Evolutionary conservation across 2,329 filamentous ascomycete species (phyloP), one percentile per base, ranked within the genome.

Genomic region (Exserohilum rostratum): DNA sequence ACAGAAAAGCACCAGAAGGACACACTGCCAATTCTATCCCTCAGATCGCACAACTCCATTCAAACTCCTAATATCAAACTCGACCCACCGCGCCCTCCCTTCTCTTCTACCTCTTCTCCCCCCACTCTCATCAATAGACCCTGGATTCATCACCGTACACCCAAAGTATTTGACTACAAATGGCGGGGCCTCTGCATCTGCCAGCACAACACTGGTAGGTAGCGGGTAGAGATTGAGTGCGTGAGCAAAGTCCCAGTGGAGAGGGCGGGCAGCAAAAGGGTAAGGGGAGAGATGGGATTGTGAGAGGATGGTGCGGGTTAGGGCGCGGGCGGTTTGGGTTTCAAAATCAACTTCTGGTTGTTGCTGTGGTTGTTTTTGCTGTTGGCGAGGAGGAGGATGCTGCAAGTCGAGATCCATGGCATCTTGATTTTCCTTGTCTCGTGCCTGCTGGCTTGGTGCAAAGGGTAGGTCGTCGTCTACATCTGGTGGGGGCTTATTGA

Each of bases 101-200:
- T 87, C 86, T 60, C 86, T 84, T 48, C 87, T 82, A 0, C 87
- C 88, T 0, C 85, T 80, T 0, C 90, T 79, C 0, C 90, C 87
- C 20, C 72, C 73, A 46, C 69, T 72, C 53, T 73, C 76, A 30
- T 96, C 82, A 45, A 99, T 76, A 44, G 84, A 82, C 5, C 92
- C 91, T 0, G 95, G 93, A 72, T 99, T 99, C 84, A 99, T 88
- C 30, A 97, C 93, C 77, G 95, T 90, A 70, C 95, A 98, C 0
- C 93, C 93, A 75, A 96, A 93, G 70, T 98, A 98, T 12, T 90
- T 96, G 61, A 97, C 80, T 49, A 89, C 89, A 69, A 96, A 99
- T 0, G 91, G 83, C 12, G 90, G 87, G 9, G 89, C 87, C 37
- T 93, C 90, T 0, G 89, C 81, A 76, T 99, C 95, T 2, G 91